Percentiles rank a stretch among this genome's conserved stretches.
Evolutionary conservation across 129 eudicot genomes (phyloP).

Genomic region (Erigeron canadensis): DNA sequence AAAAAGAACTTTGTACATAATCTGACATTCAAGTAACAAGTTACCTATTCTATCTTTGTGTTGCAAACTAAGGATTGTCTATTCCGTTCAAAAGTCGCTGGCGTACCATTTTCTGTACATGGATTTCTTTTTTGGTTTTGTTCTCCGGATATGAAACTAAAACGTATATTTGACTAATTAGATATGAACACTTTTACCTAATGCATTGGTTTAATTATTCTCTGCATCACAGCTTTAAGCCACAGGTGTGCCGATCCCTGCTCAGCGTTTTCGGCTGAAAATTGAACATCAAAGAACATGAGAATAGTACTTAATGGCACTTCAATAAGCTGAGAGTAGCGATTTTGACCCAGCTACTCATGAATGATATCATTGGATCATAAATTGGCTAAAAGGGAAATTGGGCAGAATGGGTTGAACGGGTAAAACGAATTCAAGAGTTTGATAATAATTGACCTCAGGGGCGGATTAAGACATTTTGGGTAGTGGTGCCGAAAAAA

Average conservation of each 20-base stretch:
- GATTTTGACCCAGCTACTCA: not conserved
- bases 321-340: not conserved
- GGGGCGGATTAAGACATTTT: too few species aligned
- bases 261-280: conserved; percentile 12
- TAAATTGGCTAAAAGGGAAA: too few species aligned
- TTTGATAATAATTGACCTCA: too few species aligned
- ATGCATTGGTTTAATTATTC: conserved; percentile 1
- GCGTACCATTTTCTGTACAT: conserved; percentile 20
- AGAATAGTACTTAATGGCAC: not conserved
- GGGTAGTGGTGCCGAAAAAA: too few species aligned
- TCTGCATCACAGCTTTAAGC: conserved; percentile 5
- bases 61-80: not conserved
- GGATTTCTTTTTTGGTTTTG: conserved; percentile 1
- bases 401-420: not conserved
- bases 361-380: not conserved
- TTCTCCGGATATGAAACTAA: not conserved
- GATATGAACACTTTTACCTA: not conserved
- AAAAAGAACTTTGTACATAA: not conserved
- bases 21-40: conserved; percentile 18
- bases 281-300: not conserved
- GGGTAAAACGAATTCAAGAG: too few species aligned
- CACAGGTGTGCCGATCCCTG: not conserved
- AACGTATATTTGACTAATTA: not conserved
- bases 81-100: conserved; percentile 14
- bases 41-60: conserved; percentile 5